These are phyloP conservation scores for Neurospora pannonica DNA, from an alignment of 495 filamentous ascomycete genomes.

Conservation along the genomic window DNA sequence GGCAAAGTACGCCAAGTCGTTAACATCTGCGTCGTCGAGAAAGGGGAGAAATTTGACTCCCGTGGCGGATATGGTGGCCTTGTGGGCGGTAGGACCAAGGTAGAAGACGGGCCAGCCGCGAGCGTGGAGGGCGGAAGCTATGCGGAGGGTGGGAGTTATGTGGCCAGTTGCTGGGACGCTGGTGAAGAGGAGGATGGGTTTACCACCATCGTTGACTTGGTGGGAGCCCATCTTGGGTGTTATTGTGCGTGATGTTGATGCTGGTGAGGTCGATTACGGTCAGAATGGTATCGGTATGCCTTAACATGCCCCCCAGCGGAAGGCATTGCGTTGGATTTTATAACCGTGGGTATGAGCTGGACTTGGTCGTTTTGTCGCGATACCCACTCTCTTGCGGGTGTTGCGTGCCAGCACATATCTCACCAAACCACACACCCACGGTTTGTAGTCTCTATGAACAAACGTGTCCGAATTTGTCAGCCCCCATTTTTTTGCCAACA, in stretches of 20 bases:
- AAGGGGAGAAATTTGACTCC: constrained; percentile 25
- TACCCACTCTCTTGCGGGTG: too few relatives aligned
- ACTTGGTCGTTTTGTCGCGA: too few relatives aligned
- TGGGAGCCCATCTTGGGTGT: background rate
- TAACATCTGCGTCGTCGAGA: constrained; percentile 16
- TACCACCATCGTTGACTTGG: background rate
- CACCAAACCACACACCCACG: too few relatives aligned
- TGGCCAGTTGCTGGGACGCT: constrained; percentile 7
- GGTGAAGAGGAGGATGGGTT: constrained; percentile 15
- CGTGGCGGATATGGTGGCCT: constrained; percentile 14
- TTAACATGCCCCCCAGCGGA: background rate
- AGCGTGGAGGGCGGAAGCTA: constrained; percentile 2
- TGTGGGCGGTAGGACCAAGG: constrained; percentile 21
- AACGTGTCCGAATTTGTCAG: too few relatives aligned
- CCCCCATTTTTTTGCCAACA: too few relatives aligned
- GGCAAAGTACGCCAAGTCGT: constrained; percentile 15
- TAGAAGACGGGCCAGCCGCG: constrained; percentile 22
- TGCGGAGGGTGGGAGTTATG: background rate
- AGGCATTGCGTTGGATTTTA: background rate
- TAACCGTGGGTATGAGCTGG: background rate
- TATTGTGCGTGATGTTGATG: background rate
- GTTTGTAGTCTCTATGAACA: too few relatives aligned
- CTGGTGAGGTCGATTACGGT: background rate
- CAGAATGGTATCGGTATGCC: background rate
- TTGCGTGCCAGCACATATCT: too few relatives aligned